Evolutionary conservation across 352 stramenopile species (phyloP).

Genomic region (Blastocystis sp.): DNA sequence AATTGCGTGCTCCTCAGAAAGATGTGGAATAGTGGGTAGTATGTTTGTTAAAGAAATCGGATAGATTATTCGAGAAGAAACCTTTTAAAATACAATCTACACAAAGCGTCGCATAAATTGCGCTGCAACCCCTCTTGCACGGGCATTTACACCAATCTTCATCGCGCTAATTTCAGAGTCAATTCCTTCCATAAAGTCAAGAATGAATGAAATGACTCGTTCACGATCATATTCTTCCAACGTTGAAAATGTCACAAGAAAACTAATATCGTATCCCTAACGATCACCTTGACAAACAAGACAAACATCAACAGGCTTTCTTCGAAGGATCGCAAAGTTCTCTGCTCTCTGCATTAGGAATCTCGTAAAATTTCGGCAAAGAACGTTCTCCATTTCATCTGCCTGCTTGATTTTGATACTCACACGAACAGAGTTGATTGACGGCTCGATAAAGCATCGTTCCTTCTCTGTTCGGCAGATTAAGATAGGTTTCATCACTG

Average conservation of each 20-base stretch:
- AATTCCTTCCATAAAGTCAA: constrained; percentile 95
- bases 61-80: not conserved
- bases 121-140: constrained; percentile 84
- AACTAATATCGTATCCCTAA: constrained; percentile 89
- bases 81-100: not conserved
- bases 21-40: constrained; percentile 52
- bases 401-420: constrained; percentile 91
- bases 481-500: constrained; percentile 85
- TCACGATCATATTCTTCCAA: constrained; percentile 91
- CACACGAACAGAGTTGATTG: constrained; percentile 89
- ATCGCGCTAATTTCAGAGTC: constrained; percentile 95
- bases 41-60: not conserved
- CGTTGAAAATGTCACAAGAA: constrained; percentile 87
- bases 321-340: constrained; percentile 89
- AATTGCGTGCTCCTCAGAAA: constrained; percentile 75
- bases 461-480: constrained; percentile 89
- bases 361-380: constrained; percentile 89
- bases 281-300: not conserved
- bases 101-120: constrained; percentile 85
- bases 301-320: constrained; percentile 79
- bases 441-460: constrained; percentile 87
- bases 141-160: constrained; percentile 91
- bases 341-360: constrained; percentile 92
- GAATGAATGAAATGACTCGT: constrained; percentile 93
- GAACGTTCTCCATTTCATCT: constrained; percentile 87